Evolutionary conservation across 441 rosid genomes (phyloP), one percentile per base, ranked within the genome.

Genomic region (Populus hybrid): DNA sequence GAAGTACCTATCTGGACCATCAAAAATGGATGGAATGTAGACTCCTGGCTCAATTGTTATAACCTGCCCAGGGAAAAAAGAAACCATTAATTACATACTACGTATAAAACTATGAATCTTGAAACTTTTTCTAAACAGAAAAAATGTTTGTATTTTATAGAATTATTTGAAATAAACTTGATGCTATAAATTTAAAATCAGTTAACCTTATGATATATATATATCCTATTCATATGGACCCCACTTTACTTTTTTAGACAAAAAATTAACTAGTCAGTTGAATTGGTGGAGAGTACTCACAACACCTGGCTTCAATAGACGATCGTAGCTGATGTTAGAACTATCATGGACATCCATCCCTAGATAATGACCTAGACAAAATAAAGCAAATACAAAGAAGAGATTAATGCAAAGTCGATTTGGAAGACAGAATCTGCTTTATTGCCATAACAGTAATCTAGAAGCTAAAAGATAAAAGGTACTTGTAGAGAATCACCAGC

Each of bases 281-380:
- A 70, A 61, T 75, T 23, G 5, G 28, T 46, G 35, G 35, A 79
- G 76, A 38, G 35, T 81, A 87, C 99, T 90, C 91, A 94, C 98
- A 84, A 89, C 95, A 73, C 99, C 98, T 1, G 98, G 98, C 87
- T 88, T 83, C 90, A 94, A 78, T 77, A 91, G 87, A 77, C 92
- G 88, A 76, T 92, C 92, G 67, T 89, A 93, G 84, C 93, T 87
- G 78, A 92, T 83, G 75, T 77, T 69, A 75, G 93, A 90, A 84
- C 96, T 88, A 87, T 96, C 99, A 74, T 96, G 99, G 81, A 96
- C 98, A 80, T 96, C 99, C 98, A 96, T 93, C 80, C 99, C 99
- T 20, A 96, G 90, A 85, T 92, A 96, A 84, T 96, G 99, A 84
- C 99, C 99, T 96, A 81, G 70, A 83, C 68, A 84, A 65, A 68